phyloP scores from a whole-genome alignment of 352 stramenopile genomes.

The Globisporangium viniferum region DNA sequence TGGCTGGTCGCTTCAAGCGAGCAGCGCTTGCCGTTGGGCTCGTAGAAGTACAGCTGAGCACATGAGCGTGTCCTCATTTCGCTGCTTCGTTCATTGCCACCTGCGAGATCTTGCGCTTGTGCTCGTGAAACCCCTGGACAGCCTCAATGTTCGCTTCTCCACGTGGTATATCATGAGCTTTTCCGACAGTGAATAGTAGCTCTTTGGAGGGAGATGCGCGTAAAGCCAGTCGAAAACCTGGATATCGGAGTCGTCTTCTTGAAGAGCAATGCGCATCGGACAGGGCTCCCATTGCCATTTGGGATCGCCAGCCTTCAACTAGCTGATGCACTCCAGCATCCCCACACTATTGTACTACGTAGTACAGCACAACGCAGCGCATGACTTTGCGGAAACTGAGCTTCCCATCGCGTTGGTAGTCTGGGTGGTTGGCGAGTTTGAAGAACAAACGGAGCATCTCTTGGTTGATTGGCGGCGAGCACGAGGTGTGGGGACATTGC shows the following conservation, averaged over 20 bases:
- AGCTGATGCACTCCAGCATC: not conserved
- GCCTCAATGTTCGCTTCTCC: not conserved
- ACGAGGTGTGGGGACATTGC: too few relatives aligned
- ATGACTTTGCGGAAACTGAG: not conserved
- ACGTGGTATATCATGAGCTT: not conserved
- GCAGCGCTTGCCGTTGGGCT: not conserved
- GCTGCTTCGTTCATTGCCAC: not conserved
- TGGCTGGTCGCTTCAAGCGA: not conserved
- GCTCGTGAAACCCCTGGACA: not conserved
- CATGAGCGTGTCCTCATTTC: not conserved
- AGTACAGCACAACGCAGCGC: not conserved
- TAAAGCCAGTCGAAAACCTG: conserved; percentile 3
- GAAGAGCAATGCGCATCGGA: not conserved
- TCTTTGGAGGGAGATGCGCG: not conserved
- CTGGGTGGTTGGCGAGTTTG: not conserved
- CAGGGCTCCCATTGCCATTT: not conserved
- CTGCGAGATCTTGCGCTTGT: not conserved
- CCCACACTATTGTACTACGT: not conserved
- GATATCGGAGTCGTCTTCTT: not conserved
- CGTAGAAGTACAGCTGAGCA: not conserved
- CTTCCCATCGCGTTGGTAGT: not conserved
- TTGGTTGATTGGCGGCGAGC: not conserved
- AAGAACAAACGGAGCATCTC: not conserved
- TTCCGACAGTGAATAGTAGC: not conserved
- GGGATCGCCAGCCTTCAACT: not conserved